Conservation (phyloP, 2,329 filamentous ascomycete species). For the Xylaria sp. region DNA sequence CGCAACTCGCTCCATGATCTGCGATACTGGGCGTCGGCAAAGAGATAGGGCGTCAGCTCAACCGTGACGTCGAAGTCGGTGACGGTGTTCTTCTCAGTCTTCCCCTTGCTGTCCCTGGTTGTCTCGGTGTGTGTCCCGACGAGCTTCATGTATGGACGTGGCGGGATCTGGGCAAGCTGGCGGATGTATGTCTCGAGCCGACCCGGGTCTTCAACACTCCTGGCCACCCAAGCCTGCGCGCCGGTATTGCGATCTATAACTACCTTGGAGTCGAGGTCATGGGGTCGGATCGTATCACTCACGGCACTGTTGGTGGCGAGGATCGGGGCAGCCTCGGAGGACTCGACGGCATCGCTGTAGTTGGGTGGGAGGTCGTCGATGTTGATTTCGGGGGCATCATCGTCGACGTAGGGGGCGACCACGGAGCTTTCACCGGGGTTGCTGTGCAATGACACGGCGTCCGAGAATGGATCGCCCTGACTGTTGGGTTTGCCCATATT, state of each 20-base stretch:
- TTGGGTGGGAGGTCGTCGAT: constrained; percentile 47
- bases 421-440: constrained; percentile 43
- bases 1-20: constrained; percentile 57
- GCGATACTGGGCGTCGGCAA: constrained; percentile 55
- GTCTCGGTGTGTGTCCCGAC: constrained; percentile 63
- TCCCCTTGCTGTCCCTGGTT: constrained; percentile 54
- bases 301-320: constrained; percentile 26
- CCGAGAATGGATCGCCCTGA: constrained; percentile 30
- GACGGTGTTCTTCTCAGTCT: constrained; percentile 58
- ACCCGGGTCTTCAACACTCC: constrained; percentile 57
- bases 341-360: constrained; percentile 44
- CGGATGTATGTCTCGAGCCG: constrained; percentile 58
- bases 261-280: constrained; percentile 35
- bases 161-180: constrained; percentile 59
- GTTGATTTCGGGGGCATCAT: constrained; percentile 45
- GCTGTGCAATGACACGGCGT: constrained; percentile 46
- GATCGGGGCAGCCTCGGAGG: constrained; percentile 40
- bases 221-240: constrained; percentile 57
- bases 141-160: constrained; percentile 63
- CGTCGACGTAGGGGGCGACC: constrained; percentile 32
- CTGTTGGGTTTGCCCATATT: constrained; percentile 46
- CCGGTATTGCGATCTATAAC: constrained; percentile 49
- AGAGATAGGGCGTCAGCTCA: constrained; percentile 68
- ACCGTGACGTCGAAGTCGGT: constrained; percentile 69
- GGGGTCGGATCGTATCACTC: constrained; percentile 23